Conservation (phyloP, 345 rosid genomes). For the Citrus sp. region DNA sequence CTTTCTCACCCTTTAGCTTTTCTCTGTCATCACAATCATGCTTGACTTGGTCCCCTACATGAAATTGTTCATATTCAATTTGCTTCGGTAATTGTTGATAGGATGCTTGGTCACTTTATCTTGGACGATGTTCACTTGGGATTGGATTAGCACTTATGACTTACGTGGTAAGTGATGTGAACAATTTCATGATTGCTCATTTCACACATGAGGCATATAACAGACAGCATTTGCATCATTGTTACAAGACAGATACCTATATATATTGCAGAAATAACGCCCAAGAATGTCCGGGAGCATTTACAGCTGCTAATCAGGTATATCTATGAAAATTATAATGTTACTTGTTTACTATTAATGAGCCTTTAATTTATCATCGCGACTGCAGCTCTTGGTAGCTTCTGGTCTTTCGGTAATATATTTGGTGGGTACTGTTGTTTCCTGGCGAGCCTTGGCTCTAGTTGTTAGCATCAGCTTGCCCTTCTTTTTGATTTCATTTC, state of each 20-base stretch:
- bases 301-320: constrained; percentile 11
- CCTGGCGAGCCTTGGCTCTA: constrained; percentile 23
- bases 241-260: constrained; percentile 13
- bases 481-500: not conserved
- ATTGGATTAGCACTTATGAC: constrained; percentile 31
- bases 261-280: constrained; percentile 30
- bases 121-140: constrained; percentile 32
- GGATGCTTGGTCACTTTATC: constrained; percentile 35
- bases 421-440: constrained; percentile 19
- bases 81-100: not conserved
- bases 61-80: not conserved
- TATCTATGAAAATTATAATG: not conserved
- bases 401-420: constrained; percentile 16
- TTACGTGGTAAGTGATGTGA: constrained; percentile 30
- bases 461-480: constrained; percentile 5
- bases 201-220: not conserved
- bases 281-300: constrained; percentile 24
- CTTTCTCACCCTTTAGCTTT: not conserved
- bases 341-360: not conserved
- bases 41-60: not conserved
- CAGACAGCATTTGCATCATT: not conserved
- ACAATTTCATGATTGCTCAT: not conserved
- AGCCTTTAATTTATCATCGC: not conserved
- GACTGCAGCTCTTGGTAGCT: constrained; percentile 5
- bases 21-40: not conserved